Evolutionary conservation across 768 basidiomycete genomes (phyloP).

Genomic region (Strobilomyces confusus): DNA sequence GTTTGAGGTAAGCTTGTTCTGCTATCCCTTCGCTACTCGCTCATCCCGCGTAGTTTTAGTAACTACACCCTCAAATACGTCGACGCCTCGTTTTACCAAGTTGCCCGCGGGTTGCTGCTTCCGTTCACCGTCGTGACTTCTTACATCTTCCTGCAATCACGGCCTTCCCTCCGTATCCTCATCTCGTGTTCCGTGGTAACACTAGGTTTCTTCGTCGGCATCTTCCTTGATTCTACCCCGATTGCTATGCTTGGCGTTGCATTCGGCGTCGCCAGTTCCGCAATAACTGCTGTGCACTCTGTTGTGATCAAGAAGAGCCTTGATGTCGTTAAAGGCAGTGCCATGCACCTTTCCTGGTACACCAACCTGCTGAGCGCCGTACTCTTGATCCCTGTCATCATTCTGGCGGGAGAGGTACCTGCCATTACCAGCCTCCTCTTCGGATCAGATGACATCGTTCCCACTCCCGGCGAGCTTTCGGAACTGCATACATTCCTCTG

Average conservation of each 20-base stretch:
- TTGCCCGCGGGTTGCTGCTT: conserved; percentile 89
- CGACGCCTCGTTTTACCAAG: conserved; percentile 93
- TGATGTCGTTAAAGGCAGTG: conserved; percentile 74
- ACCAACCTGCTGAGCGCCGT: conserved; percentile 79
- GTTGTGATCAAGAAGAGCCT: conserved; percentile 91
- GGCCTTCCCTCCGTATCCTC: conserved; percentile 74
- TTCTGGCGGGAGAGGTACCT: conserved; percentile 73
- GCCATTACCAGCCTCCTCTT: conserved; percentile 60
- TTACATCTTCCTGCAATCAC: conserved; percentile 66
- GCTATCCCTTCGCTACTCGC: background rate
- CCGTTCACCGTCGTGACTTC: conserved; percentile 93
- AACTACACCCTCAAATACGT: conserved; percentile 93
- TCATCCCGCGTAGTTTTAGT: conserved; percentile 54
- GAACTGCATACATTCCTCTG: conserved; percentile 64
- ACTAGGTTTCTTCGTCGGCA: conserved; percentile 85
- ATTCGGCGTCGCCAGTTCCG: conserved; percentile 81
- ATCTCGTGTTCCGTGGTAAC: conserved; percentile 79
- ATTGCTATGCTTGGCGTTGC: conserved; percentile 61
- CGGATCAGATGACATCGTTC: conserved; percentile 36
- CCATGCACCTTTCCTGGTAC: conserved; percentile 88
- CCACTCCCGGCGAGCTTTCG: conserved; percentile 39
- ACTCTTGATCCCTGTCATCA: conserved; percentile 65
- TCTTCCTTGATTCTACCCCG: conserved; percentile 69
- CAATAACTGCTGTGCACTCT: conserved; percentile 87
- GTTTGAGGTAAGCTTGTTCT: conserved; percentile 61